These are phyloP conservation scores for Parachaetomium inaequale DNA, from an alignment of 495 filamentous ascomycete genomes.

Conservation along the genomic window DNA sequence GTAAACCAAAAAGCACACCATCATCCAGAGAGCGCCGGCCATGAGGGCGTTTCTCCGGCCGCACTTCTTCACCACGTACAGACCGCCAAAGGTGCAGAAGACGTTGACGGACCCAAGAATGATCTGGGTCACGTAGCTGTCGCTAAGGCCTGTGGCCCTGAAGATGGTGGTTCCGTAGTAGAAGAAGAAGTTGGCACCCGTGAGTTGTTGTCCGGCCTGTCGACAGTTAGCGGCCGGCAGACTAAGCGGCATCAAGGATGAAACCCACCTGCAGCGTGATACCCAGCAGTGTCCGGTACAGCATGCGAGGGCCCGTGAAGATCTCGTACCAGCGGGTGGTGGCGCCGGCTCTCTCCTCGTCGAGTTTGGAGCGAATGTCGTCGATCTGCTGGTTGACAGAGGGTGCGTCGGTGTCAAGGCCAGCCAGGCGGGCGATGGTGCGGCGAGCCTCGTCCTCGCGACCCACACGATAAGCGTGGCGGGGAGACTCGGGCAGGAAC, in stretches of 20 bases:
- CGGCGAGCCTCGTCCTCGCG: conserved; percentile 60
- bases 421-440: conserved; percentile 69
- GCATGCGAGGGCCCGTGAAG: conserved; percentile 68
- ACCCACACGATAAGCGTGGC: conserved; percentile 63
- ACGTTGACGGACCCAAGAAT: conserved; percentile 76
- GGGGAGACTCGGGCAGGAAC: conserved; percentile 69
- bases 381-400: conserved; percentile 65
- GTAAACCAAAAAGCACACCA: conserved; percentile 69
- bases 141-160: conserved; percentile 59
- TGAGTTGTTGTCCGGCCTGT: conserved; percentile 63
- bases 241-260: neutral
- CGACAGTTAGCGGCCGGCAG: neutral
- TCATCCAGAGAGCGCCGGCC: conserved; percentile 64
- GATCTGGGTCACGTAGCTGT: conserved; percentile 69
- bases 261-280: conserved; percentile 55
- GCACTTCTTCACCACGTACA: conserved; percentile 68
- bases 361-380: conserved; percentile 67
- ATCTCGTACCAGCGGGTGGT: conserved; percentile 61
- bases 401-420: conserved; percentile 59
- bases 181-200: conserved; percentile 77
- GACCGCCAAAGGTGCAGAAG: conserved; percentile 64
- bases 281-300: conserved; percentile 66
- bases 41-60: conserved; percentile 67
- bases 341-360: conserved; percentile 57
- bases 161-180: conserved; percentile 78